Conservation (phyloP, 768 basidiomycete genomes). For the Termitomyces sp. region DNA sequence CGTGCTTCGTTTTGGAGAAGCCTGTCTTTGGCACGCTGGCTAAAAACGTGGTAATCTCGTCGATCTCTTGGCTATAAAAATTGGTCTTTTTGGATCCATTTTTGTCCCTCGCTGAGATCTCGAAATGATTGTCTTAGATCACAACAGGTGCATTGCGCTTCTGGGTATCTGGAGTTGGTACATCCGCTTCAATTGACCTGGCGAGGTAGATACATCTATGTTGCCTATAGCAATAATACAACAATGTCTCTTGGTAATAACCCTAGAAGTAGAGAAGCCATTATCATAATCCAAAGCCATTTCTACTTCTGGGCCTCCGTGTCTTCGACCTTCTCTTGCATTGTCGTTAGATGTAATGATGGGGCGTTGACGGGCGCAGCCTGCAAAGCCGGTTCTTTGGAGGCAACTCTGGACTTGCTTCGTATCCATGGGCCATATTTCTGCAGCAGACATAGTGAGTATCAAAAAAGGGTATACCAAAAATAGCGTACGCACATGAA, state of each 20-base stretch:
- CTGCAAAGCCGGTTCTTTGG: slow-evolving; percentile 25
- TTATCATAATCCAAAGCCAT: background rate
- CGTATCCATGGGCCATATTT: slow-evolving; percentile 47
- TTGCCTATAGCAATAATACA: background rate
- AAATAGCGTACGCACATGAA: slow-evolving; percentile 37
- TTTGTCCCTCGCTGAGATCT: background rate
- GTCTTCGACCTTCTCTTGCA: slow-evolving; percentile 14
- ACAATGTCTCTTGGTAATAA: background rate
- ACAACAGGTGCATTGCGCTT: background rate
- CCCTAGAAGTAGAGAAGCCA: no score
- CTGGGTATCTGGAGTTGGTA: background rate
- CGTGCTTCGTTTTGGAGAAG: background rate
- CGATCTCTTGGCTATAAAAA: background rate
- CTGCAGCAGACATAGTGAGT: slow-evolving; percentile 23
- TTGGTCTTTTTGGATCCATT: background rate
- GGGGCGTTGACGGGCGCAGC: background rate
- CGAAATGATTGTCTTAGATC: background rate
- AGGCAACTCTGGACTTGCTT: slow-evolving; percentile 39
- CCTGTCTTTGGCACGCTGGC: background rate
- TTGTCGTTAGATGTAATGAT: slow-evolving; percentile 9
- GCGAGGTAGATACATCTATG: background rate
- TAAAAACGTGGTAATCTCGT: background rate
- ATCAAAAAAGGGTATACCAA: background rate
- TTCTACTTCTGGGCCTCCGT: slow-evolving; percentile 3
- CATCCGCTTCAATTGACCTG: background rate